Base-by-base conservation (phyloP, 1,284 basidiomycete genomes). In the Stereum hirsutum region DNA sequence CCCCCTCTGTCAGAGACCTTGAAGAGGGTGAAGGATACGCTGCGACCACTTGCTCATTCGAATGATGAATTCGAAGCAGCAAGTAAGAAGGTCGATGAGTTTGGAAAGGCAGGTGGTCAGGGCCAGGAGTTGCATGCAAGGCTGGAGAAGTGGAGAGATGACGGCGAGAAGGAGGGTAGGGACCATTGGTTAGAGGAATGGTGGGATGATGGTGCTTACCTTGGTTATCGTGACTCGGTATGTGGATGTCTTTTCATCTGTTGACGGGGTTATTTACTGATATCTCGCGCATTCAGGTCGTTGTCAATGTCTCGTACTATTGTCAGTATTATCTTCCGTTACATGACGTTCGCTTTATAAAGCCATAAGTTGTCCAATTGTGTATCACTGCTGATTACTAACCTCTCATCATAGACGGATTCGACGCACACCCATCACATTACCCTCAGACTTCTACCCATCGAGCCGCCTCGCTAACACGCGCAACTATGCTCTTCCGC, bases 271-370 rank as follows among this genome's bases (percentile, higher is more conserved):
- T 21, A 12, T 17, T 6, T 17, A 40, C 34, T 32, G 15, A 20
- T 14, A 23, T 19, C n/a, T 46, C 11, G 27, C 32, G 36, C 23
- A 39, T 42, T 27, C 44, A 87, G 83, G 77, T 87, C 41, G 78
- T 89, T 2, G 65, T 89, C 35, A 86, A 89, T 52, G 86, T 89
- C 5, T 89, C 87, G 7, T 89, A 89, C 59, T 89, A 83, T 48
- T 89, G 86, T 83, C 57, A 49, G 77, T 59, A 25, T n/a, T n/a
- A n/a, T n/a, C n/a, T n/a, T n/a, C n/a, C n/a, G n/a, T n/a, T n/a
- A n/a, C n/a, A n/a, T n/a, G n/a, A n/a, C n/a, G n/a, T n/a, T n/a
- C n/a, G n/a, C n/a, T n/a, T n/a, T n/a, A n/a, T n/a, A n/a, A n/a
- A n/a, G n/a, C n/a, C n/a, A n/a, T n/a, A n/a, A n/a, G n/a, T n/a